Base-by-base conservation (phyloP, 768 basidiomycete genomes). In the Vararia minispora region DNA sequence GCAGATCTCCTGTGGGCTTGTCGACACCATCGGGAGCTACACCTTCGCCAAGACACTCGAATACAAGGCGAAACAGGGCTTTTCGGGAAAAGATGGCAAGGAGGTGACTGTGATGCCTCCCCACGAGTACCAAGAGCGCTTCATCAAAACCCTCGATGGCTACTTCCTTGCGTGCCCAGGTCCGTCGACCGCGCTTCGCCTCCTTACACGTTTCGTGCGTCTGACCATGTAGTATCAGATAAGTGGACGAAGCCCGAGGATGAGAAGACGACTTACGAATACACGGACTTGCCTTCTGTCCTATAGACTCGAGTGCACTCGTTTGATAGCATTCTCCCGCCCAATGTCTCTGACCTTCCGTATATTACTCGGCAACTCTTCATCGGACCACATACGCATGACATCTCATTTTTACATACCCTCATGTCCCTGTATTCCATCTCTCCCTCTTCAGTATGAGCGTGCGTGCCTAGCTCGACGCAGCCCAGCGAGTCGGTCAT, bases 21-120 rank as follows among this genome's bases (percentile, higher is more conserved):
- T 90, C 7, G 86, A 90, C 53, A 86, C 84, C 0, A 86, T 90
- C 18, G 86, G 84, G 21, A 84, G 81, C 49, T 90, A 81, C 56
- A 85, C 82, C 0, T 79, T 88, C 46, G 85, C 83, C 2, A 90
- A 88, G 57, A 87, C 83, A 0, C 61, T 90, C 6, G 86, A 90
- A 56, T 85, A 85, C 50, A 82, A 85, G 53, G 83, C 83, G 7
- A 90, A 90, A 56, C 77, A 83, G 30, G 76, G 74, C 4, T 62
- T 88, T 13, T 48, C 44, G 16, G 28, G 35, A 10, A 75, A 75
- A 32, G 62, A 74, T 4, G 74, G 72, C 2, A 79, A 84, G 45
- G 79, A 86, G 24, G 74, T 84, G 7, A 89, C 85, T 0, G 79
- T 88, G 11, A 67, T 89, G 28, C 85, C 85, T 1, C 85, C 85